Base-by-base conservation (phyloP, 345 rosid genomes). In the Draba incana region DNA sequence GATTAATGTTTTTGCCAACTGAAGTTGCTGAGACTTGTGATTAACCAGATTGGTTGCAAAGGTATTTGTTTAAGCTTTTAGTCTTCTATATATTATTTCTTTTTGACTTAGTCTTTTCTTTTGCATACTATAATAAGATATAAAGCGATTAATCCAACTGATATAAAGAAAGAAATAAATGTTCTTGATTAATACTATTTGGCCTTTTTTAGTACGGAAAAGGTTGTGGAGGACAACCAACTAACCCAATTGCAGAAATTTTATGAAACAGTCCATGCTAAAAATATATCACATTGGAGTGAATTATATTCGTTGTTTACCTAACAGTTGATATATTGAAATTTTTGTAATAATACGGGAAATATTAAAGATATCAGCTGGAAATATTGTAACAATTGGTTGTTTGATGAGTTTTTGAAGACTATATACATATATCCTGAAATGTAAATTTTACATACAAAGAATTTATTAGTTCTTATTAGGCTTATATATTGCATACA, bases 141-240 rank as follows among this genome's bases (percentile, higher is more conserved):
- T 20, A 57, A 38, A 20, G 46, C 20, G 11, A 35, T 11, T n/a
- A 35, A 31, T 38, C 31, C 54, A 15, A 25, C 4, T 25, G 6
- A 41, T 48, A 14, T 3, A 10, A 37, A 24, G 47, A 48, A 62
- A 7, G 11, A 62, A 46, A n/a, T 9, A 13, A 56, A 7, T 58
- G 25, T 48, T 14, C 2, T 37, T n/a, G 25, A n/a, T 10, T 27
- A 69, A 39, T 43, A 59, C 20, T 48, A 50, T 12, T 28, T 38
- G 51, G 59, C 27, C 24, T 28, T 13, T 46, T 35, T 25, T 9
- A 41, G 25, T 28, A 39, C 3, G 42, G n/a, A 49, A 57, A 39
- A 50, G 42, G 53, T 70, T 42, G 46, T 13, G 74, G 60, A 20
- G 27, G 27, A 50, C 74, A 12, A 70, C 45, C 45, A 51, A 42